Evolutionary conservation across 129 eudicot species (phyloP).

Genomic region (Arctium minus): DNA sequence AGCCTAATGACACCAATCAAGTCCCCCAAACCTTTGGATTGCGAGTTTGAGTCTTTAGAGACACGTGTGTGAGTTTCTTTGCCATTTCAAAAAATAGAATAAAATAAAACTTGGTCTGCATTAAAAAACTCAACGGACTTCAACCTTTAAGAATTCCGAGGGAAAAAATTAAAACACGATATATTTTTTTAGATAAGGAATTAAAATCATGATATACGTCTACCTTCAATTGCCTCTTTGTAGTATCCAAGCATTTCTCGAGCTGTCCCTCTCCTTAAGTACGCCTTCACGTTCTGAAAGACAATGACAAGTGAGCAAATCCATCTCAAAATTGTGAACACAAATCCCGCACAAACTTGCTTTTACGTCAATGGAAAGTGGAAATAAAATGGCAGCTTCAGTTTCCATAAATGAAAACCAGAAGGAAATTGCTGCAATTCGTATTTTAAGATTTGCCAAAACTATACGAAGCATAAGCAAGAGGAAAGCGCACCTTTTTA

Average conservation of each 20-base stretch:
- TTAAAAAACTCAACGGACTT: neutral
- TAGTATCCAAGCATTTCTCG: conserved; percentile 82
- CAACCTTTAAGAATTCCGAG: neutral
- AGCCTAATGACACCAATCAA: no score
- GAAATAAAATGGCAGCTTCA: neutral
- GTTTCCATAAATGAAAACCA: neutral
- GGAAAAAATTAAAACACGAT: neutral
- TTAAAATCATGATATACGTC: neutral
- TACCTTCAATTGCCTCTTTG: conserved; percentile 87
- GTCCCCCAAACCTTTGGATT: neutral
- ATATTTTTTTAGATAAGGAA: neutral
- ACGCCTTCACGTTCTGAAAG: conserved; percentile 83
- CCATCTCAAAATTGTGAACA: neutral
- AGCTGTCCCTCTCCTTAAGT: conserved; percentile 88
- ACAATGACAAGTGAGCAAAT: neutral
- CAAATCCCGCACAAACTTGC: neutral
- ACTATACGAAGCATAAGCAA: neutral
- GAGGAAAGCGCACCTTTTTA: conserved; percentile 53
- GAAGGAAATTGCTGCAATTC: neutral
- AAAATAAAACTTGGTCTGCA: neutral
- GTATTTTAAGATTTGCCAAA: neutral
- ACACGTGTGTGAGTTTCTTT: neutral
- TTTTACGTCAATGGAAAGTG: neutral
- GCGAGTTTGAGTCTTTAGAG: neutral
- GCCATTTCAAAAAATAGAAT: neutral